Evolutionary conservation across 148 eudicot genomes (phyloP), one percentile per base, ranked within the genome.

Genomic region (Silene uniflora): DNA sequence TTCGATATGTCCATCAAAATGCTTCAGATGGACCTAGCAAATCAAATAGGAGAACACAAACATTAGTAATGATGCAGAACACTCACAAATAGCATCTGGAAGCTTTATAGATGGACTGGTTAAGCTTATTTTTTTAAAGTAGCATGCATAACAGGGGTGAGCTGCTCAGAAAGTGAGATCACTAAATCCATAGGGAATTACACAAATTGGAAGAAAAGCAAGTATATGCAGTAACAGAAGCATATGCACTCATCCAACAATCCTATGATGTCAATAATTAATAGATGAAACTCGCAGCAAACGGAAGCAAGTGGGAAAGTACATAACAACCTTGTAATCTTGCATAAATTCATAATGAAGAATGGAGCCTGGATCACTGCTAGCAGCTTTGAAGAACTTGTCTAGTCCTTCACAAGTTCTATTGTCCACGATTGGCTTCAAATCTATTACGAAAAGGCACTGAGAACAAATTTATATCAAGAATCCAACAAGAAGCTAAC

Each of bases 331-430:
- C 98, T 94, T 94, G 85, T 94, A 94, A 86, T 94, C 98, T 86
- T 94, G 98, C 98, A 94, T 92, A 81, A 94, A 94, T 76, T 95
- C 98, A 84, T 95, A 95, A 83, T 95, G 98, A 76, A 95, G 93
- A 82, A 95, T 97, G 67, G 97, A 89, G 72, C 92, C 98, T 72
- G 98, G 98, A 69, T 92, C 98, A 72, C 76, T 84, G 81, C 98
- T 95, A 66, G 98, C 98, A 79, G 98, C 97, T 81, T 62, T 89
- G 47, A 95, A 89, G 87, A 95, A 92, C 82, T 95, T 95, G 81
- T 92, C 97, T 55, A 95, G 89, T 68, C 98, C 98, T 78, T 92
- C 92, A 69, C 98, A 88, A 62, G 90, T 81, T 85, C 98, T 97
- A 78, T 95, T 92, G 82, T 92, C 98, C 92, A 95, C 97, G 92